Evolutionary conservation across 2,329 filamentous ascomycete species (phyloP).

Genomic region (Apiospora koreana): DNA sequence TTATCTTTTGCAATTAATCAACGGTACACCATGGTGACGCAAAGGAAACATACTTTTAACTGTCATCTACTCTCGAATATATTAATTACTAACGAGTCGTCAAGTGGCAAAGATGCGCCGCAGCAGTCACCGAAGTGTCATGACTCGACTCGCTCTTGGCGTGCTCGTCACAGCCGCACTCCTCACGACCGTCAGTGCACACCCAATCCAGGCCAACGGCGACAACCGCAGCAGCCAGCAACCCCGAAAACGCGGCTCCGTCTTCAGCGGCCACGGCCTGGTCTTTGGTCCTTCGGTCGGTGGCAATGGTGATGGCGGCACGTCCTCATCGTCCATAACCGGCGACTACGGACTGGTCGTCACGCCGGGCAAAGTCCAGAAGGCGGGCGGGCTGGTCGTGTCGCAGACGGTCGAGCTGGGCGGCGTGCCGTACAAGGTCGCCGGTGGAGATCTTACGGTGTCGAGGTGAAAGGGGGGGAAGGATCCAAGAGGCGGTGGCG

Average conservation of each 20-base stretch:
- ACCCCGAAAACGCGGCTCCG: neutral
- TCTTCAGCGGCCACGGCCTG: slow-evolving; percentile 6
- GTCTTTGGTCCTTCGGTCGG: neutral
- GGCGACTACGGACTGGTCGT: slow-evolving; percentile 2
- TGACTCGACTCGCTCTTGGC: neutral
- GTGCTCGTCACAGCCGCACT: neutral
- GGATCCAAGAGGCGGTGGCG: neutral
- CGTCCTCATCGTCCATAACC: neutral
- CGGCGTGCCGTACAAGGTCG: neutral
- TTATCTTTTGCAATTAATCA: neutral
- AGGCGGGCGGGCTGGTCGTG: neutral
- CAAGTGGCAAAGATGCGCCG: neutral
- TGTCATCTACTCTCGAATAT: neutral
- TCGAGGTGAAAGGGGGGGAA: neutral
- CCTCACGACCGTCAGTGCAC: neutral
- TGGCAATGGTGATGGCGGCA: neutral
- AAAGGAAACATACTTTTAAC: neutral
- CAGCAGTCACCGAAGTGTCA: neutral
- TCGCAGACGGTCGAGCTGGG: neutral
- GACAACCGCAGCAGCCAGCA: neutral
- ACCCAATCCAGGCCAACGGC: neutral
- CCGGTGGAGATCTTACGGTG: neutral
- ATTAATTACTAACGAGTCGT: neutral
- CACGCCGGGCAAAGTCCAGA: neutral
- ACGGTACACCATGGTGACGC: neutral